Evolutionary conservation across 768 basidiomycete genomes (phyloP), one percentile per base, ranked within the genome.

Genomic region (Suillus subluteus): DNA sequence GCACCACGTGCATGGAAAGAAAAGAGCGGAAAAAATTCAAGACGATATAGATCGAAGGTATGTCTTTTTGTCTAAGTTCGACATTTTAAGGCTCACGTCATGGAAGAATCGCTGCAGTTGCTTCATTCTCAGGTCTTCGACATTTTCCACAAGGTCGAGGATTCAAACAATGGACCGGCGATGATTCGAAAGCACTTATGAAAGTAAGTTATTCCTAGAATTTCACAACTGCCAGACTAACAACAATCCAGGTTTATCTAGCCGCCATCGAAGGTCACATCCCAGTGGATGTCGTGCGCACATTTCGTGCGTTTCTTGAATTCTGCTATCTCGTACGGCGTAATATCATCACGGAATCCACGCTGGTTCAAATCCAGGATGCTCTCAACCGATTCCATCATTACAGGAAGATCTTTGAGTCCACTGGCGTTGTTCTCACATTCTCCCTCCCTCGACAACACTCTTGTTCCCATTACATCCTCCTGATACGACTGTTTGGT

Each of bases 381-480:
- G 18, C 18, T 44, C 43, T 44, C 8, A 2, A 44, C 43, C 7
- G 7, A 8, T 44, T 44, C 8, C 43, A 44, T 21, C 43, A 44
- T 0, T 44, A 44, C 43, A 44, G 18, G 43, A 0, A 18, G 2
- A 44, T 44, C 2, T 44, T 44, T 0, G 18, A 44, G 8, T 21
- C 43, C 0, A 35, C 32, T 4, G 71, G 67, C 21, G 64, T 76
- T 4, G 68, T 74, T 7, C 46, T 67, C 16, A 66, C 66, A 2
- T 73, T 76, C 55, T 71, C 67, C 2, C 68, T 78, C 1, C 79
- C 77, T 1, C 68, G 72, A 0, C 79, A 80, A 58, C 79, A 79
- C 52, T 71, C 76, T 0, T 65, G 79, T 6, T 18, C 58, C 1
- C 79, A 80, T 46, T 80, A 79, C 44, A 11, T 7, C 1, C 30